Conservation (phyloP, 352 stramenopile genomes). For the Phytophthora foliorum region DNA sequence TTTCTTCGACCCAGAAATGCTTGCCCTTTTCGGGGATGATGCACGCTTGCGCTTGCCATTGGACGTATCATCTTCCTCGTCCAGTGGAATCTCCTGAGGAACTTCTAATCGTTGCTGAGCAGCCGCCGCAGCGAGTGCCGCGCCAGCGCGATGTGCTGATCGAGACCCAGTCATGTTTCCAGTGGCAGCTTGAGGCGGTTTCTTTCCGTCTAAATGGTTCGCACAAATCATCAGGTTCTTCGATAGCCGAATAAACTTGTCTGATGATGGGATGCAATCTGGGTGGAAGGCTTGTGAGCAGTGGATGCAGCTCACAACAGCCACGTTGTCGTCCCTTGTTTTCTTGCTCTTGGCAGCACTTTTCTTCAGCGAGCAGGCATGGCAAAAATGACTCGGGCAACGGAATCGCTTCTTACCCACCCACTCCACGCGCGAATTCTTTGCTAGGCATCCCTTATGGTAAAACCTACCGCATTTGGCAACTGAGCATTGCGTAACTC, state of each 20-base stretch:
- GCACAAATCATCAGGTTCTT: conserved; percentile 91
- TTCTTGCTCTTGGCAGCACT: conserved; percentile 51
- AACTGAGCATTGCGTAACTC: conserved; percentile 92
- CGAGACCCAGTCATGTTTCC: neutral
- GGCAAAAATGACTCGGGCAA: conserved; percentile 93
- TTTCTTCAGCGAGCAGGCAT: conserved; percentile 59
- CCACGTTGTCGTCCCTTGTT: conserved; percentile 34
- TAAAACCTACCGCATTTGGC: conserved; percentile 95
- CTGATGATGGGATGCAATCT: conserved; percentile 78
- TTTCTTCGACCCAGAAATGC: conserved; percentile 25
- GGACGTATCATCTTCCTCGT: conserved; percentile 41
- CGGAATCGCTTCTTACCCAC: conserved; percentile 91
- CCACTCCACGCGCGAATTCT: conserved; percentile 84
- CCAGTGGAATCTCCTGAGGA: conserved; percentile 37
- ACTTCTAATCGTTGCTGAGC: conserved; percentile 37
- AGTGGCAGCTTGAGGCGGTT: conserved; percentile 25
- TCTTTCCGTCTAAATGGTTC: conserved; percentile 76
- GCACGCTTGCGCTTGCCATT: conserved; percentile 48
- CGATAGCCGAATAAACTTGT: conserved; percentile 87
- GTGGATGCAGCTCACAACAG: conserved; percentile 89
- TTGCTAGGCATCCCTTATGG: conserved; percentile 89
- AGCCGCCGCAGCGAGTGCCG: conserved; percentile 28
- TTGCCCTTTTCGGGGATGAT: conserved; percentile 23
- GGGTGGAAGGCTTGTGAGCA: conserved; percentile 85
- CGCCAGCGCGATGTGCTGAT: conserved; percentile 23